Evolutionary conservation across 2,329 filamentous ascomycete genomes (phyloP).

Genomic region (Tolypocladium tropicale): DNA sequence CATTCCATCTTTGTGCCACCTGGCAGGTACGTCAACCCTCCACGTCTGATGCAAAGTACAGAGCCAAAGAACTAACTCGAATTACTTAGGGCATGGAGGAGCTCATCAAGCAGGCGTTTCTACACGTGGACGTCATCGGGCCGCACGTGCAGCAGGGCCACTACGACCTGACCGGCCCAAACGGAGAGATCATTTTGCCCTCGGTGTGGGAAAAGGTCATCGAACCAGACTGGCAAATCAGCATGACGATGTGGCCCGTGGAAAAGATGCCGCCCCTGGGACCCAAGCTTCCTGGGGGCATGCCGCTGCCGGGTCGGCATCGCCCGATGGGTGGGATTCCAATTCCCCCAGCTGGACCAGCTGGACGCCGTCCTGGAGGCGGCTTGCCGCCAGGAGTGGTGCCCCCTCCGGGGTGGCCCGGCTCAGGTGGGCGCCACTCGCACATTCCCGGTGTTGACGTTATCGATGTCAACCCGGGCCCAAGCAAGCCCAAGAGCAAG

Average conservation of each 20-base stretch:
- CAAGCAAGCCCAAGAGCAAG: conserved; percentile 6
- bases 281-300: conserved; percentile 10
- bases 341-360: not conserved
- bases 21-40: conserved; percentile 55
- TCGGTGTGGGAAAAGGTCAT: conserved; percentile 70
- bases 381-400: conserved; percentile 2
- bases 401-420: conserved; percentile 9
- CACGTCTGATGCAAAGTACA: not conserved
- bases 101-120: conserved; percentile 74
- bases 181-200: conserved; percentile 74
- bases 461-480: conserved; percentile 6
- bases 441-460: conserved; percentile 5
- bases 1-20: conserved; percentile 73
- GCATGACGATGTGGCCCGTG: conserved; percentile 51
- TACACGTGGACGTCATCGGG: conserved; percentile 66
- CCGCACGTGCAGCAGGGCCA: conserved; percentile 68
- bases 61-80: conserved; percentile 1
- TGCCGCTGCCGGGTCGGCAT: conserved; percentile 8
- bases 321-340: conserved; percentile 2
- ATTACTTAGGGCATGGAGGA: conserved; percentile 66
- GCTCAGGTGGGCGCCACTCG: not conserved
- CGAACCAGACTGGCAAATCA: conserved; percentile 54
- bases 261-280: conserved; percentile 27
- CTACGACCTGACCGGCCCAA: conserved; percentile 70
- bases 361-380: conserved; percentile 1